Conservation (phyloP, 139 green algal genomes). For the Protoeuglena noctilucae region DNA sequence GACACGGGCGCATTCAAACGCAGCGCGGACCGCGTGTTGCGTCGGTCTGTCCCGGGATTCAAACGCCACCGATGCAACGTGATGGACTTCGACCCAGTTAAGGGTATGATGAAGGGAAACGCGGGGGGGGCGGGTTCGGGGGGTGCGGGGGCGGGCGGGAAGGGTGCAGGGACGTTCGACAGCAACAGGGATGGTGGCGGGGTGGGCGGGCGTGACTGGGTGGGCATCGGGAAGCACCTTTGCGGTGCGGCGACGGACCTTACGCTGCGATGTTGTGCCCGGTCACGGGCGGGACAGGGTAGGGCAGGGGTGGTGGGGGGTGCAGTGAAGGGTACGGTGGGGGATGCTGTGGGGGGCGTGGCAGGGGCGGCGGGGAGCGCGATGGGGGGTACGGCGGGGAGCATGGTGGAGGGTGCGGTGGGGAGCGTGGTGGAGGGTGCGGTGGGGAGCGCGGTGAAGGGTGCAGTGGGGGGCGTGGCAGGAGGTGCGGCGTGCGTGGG, state of each 20-base stretch:
- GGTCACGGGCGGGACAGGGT: background rate
- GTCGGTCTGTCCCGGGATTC: conserved; percentile 6
- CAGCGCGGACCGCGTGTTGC: conserved; percentile 10
- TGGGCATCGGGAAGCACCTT: conserved; percentile 55
- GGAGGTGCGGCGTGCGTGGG: too few species aligned
- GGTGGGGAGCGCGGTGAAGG: background rate
- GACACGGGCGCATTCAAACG: conserved; percentile 11
- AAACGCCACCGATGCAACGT: conserved; percentile 35
- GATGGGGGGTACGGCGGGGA: too few species aligned
- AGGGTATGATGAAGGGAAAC: too few species aligned
- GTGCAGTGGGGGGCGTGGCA: background rate
- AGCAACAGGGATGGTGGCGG: background rate
- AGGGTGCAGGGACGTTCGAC: background rate
- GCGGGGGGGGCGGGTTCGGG: conserved; percentile 6
- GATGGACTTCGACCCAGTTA: conserved; percentile 39
- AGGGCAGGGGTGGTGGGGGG: background rate
- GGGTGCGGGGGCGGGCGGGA: background rate
- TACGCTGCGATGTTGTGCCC: conserved; percentile 27
- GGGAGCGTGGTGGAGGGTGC: too few species aligned
- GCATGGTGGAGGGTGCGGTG: too few species aligned
- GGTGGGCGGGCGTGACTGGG: conserved; percentile 17
- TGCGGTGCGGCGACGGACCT: conserved; percentile 65
- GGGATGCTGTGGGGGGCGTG: background rate
- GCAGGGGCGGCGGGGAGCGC: conserved; percentile 21
- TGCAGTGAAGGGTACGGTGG: background rate